Conservation (phyloP, 768 basidiomycete genomes). For the Megacollybia marginata region DNA sequence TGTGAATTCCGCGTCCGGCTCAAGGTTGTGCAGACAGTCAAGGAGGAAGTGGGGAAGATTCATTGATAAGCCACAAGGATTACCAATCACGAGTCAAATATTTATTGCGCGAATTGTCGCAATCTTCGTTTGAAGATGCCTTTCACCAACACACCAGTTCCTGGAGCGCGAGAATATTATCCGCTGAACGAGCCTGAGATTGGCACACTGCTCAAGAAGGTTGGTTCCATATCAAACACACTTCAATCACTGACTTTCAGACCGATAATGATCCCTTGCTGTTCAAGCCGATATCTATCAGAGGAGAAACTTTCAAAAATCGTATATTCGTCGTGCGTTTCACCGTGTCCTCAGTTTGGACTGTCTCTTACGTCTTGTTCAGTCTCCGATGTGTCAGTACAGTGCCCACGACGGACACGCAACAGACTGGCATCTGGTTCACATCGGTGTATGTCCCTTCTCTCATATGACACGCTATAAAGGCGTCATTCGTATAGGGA, state of each 20-base stretch:
- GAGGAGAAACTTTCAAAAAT: conserved; percentile 63
- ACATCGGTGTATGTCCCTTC: conserved; percentile 47
- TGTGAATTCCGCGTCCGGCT: conserved; percentile 42
- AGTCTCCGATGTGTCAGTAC: conserved; percentile 84
- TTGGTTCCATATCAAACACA: background rate
- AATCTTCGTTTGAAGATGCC: background rate
- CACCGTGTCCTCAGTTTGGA: background rate
- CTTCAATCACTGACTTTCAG: conserved; percentile 20
- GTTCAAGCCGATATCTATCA: conserved; percentile 61
- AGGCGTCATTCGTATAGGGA: conserved; percentile 24
- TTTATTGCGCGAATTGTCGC: too few relatives aligned
- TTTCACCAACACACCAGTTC: conserved; percentile 37
- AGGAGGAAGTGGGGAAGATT: conserved; percentile 27
- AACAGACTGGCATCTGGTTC: conserved; percentile 80
- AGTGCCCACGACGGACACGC: conserved; percentile 66
- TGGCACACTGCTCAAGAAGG: conserved; percentile 24
- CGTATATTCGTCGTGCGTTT: conserved; percentile 56
- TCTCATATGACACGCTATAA: background rate
- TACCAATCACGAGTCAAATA: too few relatives aligned
- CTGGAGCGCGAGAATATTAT: conserved; percentile 46
- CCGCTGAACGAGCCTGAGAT: conserved; percentile 54
- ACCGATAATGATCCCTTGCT: conserved; percentile 46
- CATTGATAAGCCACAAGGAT: conserved; percentile 1
- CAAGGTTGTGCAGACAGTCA: conserved; percentile 37
- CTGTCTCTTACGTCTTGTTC: background rate